A percentile compares a stretch with the other conserved stretches of the same genome.
phyloP scores from a whole-genome alignment of 352 stramenopile genomes.

The Blastocystis sp. region DNA sequence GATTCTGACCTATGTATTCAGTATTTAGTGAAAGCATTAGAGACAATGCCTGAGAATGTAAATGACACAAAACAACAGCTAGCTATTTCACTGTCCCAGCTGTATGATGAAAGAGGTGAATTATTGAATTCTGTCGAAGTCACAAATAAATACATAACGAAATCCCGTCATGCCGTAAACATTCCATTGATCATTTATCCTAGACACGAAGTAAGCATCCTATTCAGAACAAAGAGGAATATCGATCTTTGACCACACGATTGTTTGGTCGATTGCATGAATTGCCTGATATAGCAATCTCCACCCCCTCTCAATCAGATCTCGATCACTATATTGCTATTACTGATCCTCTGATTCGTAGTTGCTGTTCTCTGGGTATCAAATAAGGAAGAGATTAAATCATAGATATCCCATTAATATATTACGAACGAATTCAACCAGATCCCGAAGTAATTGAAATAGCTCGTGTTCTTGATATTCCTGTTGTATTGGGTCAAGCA shows the following conservation, averaged over 20 bases:
- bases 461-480: neutral
- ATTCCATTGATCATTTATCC: neutral
- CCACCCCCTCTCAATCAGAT: no score
- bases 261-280: neutral
- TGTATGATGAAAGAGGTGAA: conserved; percentile 52
- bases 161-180: neutral
- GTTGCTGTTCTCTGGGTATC: neutral
- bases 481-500: neutral
- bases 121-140: conserved; percentile 44
- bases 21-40: conserved; percentile 36
- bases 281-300: neutral
- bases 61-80: conserved; percentile 23
- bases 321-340: neutral
- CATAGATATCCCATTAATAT: neutral
- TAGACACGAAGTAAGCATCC: neutral
- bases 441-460: neutral
- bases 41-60: neutral
- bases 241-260: neutral
- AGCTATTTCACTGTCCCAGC: conserved; percentile 2
- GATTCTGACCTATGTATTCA: conserved; percentile 4
- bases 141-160: conserved; percentile 50
- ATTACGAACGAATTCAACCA: neutral
- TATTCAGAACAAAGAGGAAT: neutral
- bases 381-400: neutral
- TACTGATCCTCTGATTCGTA: conserved; percentile 24